Evolutionary conservation across 371 early-diverging fungal genomes (phyloP).

Genomic region (Scutellospora calospora): DNA sequence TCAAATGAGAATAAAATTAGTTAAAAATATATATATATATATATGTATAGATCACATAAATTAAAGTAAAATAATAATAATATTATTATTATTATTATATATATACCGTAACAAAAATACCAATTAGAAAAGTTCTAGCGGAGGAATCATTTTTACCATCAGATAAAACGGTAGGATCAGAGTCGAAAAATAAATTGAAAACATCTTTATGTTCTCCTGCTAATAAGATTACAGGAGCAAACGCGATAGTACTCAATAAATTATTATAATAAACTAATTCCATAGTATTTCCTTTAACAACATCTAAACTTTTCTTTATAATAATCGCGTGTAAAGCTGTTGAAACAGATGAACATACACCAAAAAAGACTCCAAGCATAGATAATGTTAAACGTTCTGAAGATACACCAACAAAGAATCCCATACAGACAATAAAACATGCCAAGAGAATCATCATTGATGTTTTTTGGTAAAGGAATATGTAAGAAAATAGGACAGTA

Average conservation of each 20-base stretch:
- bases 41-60: background rate
- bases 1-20: background rate
- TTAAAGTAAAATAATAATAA: background rate
- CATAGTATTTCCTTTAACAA: constrained; percentile 59
- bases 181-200: too few relatives aligned
- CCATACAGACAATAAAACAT: constrained; percentile 60
- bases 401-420: constrained; percentile 62
- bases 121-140: constrained; percentile 50
- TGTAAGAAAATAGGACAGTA: constrained; percentile 56
- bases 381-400: constrained; percentile 46
- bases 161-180: constrained; percentile 1
- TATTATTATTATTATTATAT: background rate
- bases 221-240: constrained; percentile 57
- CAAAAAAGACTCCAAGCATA: constrained; percentile 57
- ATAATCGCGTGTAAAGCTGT: constrained; percentile 68
- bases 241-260: constrained; percentile 52
- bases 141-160: constrained; percentile 24
- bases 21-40: background rate
- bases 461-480: constrained; percentile 51
- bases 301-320: constrained; percentile 59
- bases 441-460: constrained; percentile 50
- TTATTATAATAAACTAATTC: constrained; percentile 70
- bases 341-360: constrained; percentile 59
- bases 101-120: constrained; percentile 50
- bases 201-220: constrained; percentile 50